Evolutionary conservation across 176 grass and related monocot genomes (phyloP), one percentile per base, ranked within the genome.

Genomic region (Ensete ventricosum): DNA sequence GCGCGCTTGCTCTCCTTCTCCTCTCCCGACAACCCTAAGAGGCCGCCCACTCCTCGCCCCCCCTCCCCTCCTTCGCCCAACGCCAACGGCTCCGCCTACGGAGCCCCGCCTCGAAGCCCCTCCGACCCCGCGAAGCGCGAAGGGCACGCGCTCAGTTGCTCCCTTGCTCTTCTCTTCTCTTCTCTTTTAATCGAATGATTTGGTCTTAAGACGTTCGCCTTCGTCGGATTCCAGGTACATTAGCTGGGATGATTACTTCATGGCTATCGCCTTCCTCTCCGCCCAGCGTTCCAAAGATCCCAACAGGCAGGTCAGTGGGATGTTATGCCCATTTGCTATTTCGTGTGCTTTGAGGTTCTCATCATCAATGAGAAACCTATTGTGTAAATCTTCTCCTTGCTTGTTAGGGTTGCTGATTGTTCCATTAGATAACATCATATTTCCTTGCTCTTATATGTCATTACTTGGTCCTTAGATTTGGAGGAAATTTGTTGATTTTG

Each of bases 241-340:
- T 54, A 89, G 86, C 1, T 98, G 95, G 95, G 95, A 98, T 67
- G 95, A 98, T 57, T 98, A 98, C 83, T 98, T 98, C 82, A 98
- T 98, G 95, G 88, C 95, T 24, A 87, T 98, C n/a, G 95, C 95
- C 1, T 98, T 98, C 70, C 88, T 98, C 72, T 98, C 95, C 0
- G 95, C 95, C 27, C 77, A 98, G 71, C 95, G 88, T 17, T 98
- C 88, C 6, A 98, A 98, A 78, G 95, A 98, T 84, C 95, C 95
- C 54, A 98, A 91, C 8, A 77, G 95, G 76, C 95, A 98, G 90
- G 95, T 98, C 73, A 9, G 72, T 22, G 9, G 43, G 17, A 20
- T 70, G 14, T 21, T n/a, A 8, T 21, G 17, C 11, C 43, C 11
- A 43, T 50, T 51, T 43, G 3, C 34, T 43, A 43, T 43, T 43